phyloP scores from a whole-genome alignment of 164 flowering plant genomes.

The Stephania japonica region DNA sequence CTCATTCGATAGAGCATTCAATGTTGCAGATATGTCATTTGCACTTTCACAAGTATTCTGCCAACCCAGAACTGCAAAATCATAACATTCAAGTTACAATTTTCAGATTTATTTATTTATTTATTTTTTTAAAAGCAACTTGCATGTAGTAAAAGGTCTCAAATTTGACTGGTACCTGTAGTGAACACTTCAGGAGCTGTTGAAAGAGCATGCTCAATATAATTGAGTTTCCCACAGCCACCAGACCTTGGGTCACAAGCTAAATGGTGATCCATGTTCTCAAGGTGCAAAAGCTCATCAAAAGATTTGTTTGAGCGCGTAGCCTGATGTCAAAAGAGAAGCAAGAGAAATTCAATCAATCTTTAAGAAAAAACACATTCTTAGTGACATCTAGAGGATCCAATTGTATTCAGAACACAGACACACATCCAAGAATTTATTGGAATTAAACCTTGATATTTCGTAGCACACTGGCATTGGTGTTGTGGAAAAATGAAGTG shows the following conservation, averaged over 20 bases:
- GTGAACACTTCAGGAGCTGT: slow-evolving; percentile 79
- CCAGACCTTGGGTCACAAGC: slow-evolving; percentile 87
- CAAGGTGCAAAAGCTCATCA: slow-evolving; percentile 75
- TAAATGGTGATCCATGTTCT: slow-evolving; percentile 89
- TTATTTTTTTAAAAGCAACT: too few species aligned
- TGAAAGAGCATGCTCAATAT: slow-evolving; percentile 77
- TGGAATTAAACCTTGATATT: slow-evolving; percentile 68
- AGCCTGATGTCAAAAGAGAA: slow-evolving; percentile 35
- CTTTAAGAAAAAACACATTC: neutral
- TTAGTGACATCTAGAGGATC: neutral
- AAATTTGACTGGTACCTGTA: slow-evolving; percentile 45
- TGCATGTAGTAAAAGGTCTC: neutral
- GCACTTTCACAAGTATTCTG: slow-evolving; percentile 80
- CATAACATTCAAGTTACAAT: neutral
- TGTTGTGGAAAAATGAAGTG: slow-evolving; percentile 87
- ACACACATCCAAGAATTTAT: neutral
- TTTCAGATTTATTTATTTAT: too few species aligned
- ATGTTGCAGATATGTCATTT: slow-evolving; percentile 79
- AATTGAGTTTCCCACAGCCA: slow-evolving; percentile 85
- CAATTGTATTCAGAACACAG: neutral
- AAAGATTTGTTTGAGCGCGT: slow-evolving; percentile 63
- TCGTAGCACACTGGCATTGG: slow-evolving; percentile 89
- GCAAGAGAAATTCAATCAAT: neutral
- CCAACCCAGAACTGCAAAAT: slow-evolving; percentile 90
- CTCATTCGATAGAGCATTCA: slow-evolving; percentile 66